Evolutionary conservation across 2,329 filamentous ascomycete species (phyloP), one percentile per base, ranked within the genome.

Genomic region (Cercospora sesami): DNA sequence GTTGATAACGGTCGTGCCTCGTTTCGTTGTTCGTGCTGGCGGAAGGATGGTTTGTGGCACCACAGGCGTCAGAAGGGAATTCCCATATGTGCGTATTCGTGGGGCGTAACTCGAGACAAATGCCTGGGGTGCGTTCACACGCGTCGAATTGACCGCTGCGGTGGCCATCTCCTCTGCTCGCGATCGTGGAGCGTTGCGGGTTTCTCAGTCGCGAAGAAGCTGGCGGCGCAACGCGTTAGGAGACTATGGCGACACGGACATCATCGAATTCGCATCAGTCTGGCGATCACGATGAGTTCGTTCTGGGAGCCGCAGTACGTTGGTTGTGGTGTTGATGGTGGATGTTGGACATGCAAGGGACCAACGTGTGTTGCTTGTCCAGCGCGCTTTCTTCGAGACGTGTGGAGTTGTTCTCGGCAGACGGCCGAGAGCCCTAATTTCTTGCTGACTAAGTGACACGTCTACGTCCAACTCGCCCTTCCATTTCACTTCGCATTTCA

Each of bases 1-100:
- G 82, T 97, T 99, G 81, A 98, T 95, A 71, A 94, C 92, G 36
- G 92, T 95, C 1, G 95, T 98, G 67, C 95, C 95, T 80, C 95
- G 91, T 83, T 99, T 98, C 8, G 95, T 98, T n/a, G 92, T 96
- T 78, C 94, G 89, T 74, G 92, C 83, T 45, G 90, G 87, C 26
- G 88, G 89, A 2, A 87, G 80, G 66, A 89, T 86, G 70, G 88
- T 89, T 65, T 86, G 86, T 71, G 91, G 91, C 69, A 94, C 87
- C 70, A 95, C 89, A 39, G 94, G 94, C 26, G 92, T 92, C 69
- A 97, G 87, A 65, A 98, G 88, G 42, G 94, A 92, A 83, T 98
- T 98, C 79, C 91, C 92, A 83, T 96, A 97, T 72, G 89, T 88
- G 78, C 94, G 92, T 77, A 98, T 83, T 77, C 94, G 91, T 71